Percentiles rank a stretch among this genome's conserved stretches.
phyloP scores from a whole-genome alignment of 257 asterid species.

The Coffea canephora region DNA sequence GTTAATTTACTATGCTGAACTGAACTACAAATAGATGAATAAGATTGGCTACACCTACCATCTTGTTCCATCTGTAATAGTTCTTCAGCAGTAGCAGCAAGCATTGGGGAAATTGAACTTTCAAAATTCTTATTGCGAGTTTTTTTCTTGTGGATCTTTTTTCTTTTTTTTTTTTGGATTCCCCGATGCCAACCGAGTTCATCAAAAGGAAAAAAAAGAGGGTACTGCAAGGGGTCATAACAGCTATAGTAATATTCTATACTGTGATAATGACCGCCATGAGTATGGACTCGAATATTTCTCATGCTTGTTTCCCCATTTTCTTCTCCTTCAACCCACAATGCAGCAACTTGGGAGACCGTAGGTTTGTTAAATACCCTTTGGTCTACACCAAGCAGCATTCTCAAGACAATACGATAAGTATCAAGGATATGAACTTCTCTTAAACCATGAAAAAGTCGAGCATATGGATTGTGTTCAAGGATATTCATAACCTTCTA shows the following conservation, averaged over 20 bases:
- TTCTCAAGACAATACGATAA: background rate
- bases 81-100: background rate
- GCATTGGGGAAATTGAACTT: too few relatives aligned
- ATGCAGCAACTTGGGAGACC: background rate
- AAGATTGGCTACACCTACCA: background rate
- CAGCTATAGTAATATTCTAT: background rate
- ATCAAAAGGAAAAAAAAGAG: background rate
- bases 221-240: constrained; percentile 3
- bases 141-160: too few relatives aligned
- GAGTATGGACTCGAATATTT: background rate
- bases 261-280: background rate
- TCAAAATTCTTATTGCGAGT: too few relatives aligned
- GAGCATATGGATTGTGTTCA: background rate
- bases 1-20: too few relatives aligned
- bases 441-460: background rate
- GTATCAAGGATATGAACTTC: background rate
- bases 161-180: too few relatives aligned
- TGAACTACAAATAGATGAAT: too few relatives aligned
- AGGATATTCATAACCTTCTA: background rate
- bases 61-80: background rate
- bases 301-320: background rate
- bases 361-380: background rate
- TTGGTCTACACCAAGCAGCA: background rate
- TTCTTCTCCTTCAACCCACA: background rate
- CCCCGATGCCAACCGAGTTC: background rate